Conservation (phyloP, 208 protist species). For the Trypanosoma cruzi region DNA sequence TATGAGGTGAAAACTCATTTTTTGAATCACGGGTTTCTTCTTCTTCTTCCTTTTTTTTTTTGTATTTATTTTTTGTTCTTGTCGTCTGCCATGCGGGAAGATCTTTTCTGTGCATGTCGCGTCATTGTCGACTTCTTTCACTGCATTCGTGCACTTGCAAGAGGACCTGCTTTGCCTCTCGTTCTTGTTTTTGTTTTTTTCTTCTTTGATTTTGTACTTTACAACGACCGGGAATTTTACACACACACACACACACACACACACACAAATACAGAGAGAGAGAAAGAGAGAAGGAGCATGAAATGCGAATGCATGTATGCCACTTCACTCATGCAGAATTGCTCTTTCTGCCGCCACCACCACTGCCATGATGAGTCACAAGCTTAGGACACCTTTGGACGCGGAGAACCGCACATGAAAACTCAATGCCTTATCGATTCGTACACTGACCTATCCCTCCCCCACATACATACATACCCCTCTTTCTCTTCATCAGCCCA, state of each 20-base stretch:
- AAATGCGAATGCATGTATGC: neutral
- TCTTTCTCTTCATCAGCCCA: too few relatives aligned
- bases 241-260: neutral
- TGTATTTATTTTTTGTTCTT: neutral
- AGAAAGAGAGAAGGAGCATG: too few relatives aligned
- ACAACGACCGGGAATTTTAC: neutral
- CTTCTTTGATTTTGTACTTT: neutral
- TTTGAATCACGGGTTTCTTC: neutral
- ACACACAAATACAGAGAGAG: neutral
- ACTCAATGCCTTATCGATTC: slow-evolving; percentile 25
- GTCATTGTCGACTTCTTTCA: neutral
- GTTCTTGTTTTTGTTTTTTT: neutral
- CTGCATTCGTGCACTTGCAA: neutral
- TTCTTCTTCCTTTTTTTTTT: too few relatives aligned
- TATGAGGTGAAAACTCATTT: slow-evolving; percentile 14
- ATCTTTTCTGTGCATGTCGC: neutral
- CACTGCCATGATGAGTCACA: slow-evolving; percentile 17
- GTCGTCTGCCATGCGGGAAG: neutral
- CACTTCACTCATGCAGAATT: too few relatives aligned
- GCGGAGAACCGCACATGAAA: slow-evolving; percentile 23
- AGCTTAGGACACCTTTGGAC: slow-evolving; percentile 37
- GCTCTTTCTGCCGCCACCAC: too few relatives aligned
- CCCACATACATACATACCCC: too few relatives aligned
- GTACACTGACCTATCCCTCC: slow-evolving; percentile 24
- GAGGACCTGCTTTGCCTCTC: neutral